Evolutionary conservation across 306 rosid species (phyloP), one percentile per base, ranked within the genome.

Genomic region (Dryas drummondii): DNA sequence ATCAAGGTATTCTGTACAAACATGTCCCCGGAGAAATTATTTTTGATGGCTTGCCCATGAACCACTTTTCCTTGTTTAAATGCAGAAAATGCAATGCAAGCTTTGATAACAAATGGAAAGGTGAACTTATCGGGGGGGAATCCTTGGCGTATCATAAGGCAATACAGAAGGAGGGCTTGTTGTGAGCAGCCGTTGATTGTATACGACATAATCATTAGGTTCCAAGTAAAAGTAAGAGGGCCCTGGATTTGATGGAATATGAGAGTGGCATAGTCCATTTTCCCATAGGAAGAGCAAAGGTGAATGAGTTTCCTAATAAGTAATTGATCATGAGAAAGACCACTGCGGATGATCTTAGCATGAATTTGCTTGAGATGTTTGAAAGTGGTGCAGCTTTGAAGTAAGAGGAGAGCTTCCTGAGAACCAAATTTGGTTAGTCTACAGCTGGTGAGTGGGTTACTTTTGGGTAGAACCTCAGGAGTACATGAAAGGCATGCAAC

Each of bases 181-280:
- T 83, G 58, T 11, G 84, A 82, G 63, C 63, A 82, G 67, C 86
- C 91, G 67, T 71, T 27, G 32, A 72, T 60, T 32, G 82, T 82
- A 53, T 62, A 85, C 42, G 87, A 77, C 71, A 87, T 85, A 32
- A 88, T 88, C 83, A 91, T 83, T 41, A 91, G 77, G 81, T 91
- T 91, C 90, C 96, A 91, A 60, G 96, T 85, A 76, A 91, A 86
- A 9, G 84, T 82, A 71, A 71, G 88, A 9, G 85, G 91, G 49
- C 61, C 9, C 51, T 70, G 77, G 52, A 87, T 76, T 66, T 88
- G 88, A 73, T 82, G 74, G 74, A 88, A 91, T 10, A 91, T 67
- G 13, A 82, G 13, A 72, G 78, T 52, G 65, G 91, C 90, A 77
- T 86, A 85, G 19, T 79, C 66, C 76, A 82, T 19, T 77, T 84